Evolutionary conservation across 768 basidiomycete species (phyloP).

Genomic region (Roridomyces roridus): DNA sequence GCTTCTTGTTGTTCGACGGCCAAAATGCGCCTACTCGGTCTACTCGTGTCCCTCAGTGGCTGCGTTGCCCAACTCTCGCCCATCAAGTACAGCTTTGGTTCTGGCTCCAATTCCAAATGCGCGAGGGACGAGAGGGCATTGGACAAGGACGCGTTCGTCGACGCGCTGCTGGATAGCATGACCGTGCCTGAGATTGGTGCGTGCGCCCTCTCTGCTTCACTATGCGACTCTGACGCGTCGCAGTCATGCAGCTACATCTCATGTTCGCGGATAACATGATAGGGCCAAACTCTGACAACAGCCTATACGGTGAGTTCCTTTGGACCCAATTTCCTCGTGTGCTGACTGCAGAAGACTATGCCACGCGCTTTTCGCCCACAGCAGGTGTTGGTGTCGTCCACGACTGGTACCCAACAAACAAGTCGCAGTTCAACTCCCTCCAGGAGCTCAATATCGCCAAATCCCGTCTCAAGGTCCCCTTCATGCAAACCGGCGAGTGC

Average conservation of each 20-base stretch:
- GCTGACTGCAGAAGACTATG: neutral
- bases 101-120: slow-evolving; percentile 14
- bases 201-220: neutral
- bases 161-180: slow-evolving; percentile 21
- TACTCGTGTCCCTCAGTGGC: neutral
- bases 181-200: slow-evolving; percentile 23
- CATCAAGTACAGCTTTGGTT: slow-evolving; percentile 20
- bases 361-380: slow-evolving; percentile 13
- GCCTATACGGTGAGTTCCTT: slow-evolving; percentile 12
- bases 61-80: slow-evolving; percentile 15
- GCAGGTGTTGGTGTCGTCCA: slow-evolving; percentile 20
- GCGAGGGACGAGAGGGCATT: slow-evolving; percentile 7
- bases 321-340: neutral
- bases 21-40: slow-evolving; percentile 1
- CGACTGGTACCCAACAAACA: slow-evolving; percentile 28
- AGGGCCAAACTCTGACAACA: slow-evolving; percentile 22
- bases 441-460: slow-evolving; percentile 28
- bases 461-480: slow-evolving; percentile 29
- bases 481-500: slow-evolving; percentile 32
- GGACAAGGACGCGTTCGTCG: slow-evolving; percentile 21
- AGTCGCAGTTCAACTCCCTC: slow-evolving; percentile 27
- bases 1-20: no score
- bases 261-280: slow-evolving; percentile 28
- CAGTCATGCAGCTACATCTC: slow-evolving; percentile 23
- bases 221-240: neutral